phyloP scores from a whole-genome alignment of 176 grass and related monocot genomes.

The Carex littledalei region DNA sequence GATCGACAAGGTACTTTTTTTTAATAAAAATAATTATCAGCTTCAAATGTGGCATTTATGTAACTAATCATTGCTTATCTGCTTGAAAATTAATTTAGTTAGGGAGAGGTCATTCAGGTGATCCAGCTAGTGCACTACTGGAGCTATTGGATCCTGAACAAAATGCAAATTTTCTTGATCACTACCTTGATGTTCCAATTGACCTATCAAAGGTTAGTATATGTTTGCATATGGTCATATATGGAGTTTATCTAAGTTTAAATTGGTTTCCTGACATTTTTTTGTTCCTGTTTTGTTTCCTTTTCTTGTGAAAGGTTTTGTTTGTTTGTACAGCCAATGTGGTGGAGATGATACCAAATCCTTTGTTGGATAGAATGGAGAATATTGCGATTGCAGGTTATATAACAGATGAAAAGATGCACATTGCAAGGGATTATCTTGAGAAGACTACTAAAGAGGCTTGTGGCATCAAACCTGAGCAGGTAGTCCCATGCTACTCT shows the following conservation, averaged over 20 bases:
- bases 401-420: conserved; percentile 98
- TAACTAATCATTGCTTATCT: neutral
- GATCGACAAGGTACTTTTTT: conserved; percentile 88
- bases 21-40: neutral
- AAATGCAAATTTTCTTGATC: conserved; percentile 98
- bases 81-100: conserved; percentile 40
- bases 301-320: conserved; percentile 55
- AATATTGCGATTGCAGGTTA: conserved; percentile 95
- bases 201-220: conserved; percentile 83
- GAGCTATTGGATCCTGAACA: conserved; percentile 99
- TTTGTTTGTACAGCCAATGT: conserved; percentile 99
- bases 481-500: conserved; percentile 36
- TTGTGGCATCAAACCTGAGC: conserved; percentile 87
- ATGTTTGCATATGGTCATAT: conserved; percentile 15
- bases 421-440: conserved; percentile 91
- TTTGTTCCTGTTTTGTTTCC: conserved; percentile 28
- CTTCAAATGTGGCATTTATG: conserved; percentile 3
- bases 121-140: conserved; percentile 93
- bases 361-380: conserved; percentile 97
- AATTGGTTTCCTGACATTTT: conserved; percentile 17
- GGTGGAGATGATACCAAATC: conserved; percentile 92
- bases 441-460: conserved; percentile 80
- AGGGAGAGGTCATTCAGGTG: conserved; percentile 91
- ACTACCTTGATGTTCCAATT: conserved; percentile 99
- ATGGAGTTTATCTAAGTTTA: conserved; percentile 16